These are phyloP conservation scores for Straminergon stramineum DNA, from an alignment of 225 moss, liverwort and hornwort species.

Conservation along the genomic window DNA sequence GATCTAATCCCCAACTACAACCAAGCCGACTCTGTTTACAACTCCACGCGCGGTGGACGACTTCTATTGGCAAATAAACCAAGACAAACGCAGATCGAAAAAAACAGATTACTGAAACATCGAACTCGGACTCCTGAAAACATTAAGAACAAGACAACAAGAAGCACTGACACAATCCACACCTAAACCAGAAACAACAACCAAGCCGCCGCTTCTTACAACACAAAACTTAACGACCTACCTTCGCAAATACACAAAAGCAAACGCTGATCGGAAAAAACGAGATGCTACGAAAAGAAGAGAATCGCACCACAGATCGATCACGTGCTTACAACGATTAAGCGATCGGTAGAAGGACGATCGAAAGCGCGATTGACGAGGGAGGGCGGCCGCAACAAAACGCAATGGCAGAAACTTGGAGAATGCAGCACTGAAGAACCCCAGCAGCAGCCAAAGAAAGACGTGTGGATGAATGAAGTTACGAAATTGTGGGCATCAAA, in stretches of 20 bases:
- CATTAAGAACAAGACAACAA: neutral
- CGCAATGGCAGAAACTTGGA: neutral
- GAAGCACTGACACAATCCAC: neutral
- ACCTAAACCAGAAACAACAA: neutral
- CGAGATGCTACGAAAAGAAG: neutral
- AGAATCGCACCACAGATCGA: neutral
- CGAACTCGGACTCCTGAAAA: neutral
- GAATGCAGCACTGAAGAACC: conserved; percentile 4
- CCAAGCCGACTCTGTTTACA: neutral
- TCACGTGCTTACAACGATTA: neutral
- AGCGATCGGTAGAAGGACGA: neutral
- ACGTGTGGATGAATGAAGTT: neutral
- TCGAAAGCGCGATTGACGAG: neutral
- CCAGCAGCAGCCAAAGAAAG: neutral
- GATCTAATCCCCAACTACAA: neutral
- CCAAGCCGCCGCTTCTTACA: neutral
- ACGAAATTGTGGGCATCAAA: neutral
- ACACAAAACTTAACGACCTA: neutral
- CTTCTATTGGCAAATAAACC: neutral
- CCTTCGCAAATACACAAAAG: neutral
- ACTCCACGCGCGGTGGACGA: neutral
- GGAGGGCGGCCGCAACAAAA: neutral
- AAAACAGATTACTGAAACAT: neutral
- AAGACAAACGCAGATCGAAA: neutral
- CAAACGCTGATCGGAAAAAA: too few species aligned